phyloP scores from a whole-genome alignment of 2,329 filamentous ascomycete species.

The Penicillium occitanis region DNA sequence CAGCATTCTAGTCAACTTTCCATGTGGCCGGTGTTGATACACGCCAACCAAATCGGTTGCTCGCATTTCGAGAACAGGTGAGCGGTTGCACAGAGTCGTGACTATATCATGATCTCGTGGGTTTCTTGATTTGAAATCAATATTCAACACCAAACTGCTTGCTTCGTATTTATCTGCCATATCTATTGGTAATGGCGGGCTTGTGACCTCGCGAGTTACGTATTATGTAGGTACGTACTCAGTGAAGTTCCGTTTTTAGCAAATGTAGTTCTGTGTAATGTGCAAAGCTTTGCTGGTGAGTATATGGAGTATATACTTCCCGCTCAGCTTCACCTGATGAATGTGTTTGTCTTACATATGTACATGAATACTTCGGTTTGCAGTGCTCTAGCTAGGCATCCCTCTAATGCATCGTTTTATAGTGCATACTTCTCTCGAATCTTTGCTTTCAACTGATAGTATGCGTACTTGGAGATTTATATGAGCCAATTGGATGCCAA shows the following conservation, averaged over 20 bases:
- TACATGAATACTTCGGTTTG: neutral
- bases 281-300: neutral
- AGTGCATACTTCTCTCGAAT: neutral
- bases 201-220: neutral
- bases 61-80: neutral
- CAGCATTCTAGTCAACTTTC: neutral
- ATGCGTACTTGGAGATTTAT: neutral
- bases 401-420: neutral
- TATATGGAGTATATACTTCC: neutral
- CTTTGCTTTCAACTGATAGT: neutral
- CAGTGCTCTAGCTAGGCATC: neutral
- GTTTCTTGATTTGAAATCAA: neutral
- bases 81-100: neutral
- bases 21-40: constrained; percentile 4
- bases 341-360: neutral
- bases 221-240: neutral
- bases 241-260: neutral
- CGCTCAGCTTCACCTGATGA: neutral
- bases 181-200: neutral
- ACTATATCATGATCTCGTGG: neutral
- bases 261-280: neutral
- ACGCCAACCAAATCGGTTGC: neutral
- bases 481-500: neutral
- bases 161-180: neutral
- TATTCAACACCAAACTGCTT: neutral